phyloP scores from a whole-genome alignment of 805 yeast genomes.

The Trichomonascus vanleenenianus region DNA sequence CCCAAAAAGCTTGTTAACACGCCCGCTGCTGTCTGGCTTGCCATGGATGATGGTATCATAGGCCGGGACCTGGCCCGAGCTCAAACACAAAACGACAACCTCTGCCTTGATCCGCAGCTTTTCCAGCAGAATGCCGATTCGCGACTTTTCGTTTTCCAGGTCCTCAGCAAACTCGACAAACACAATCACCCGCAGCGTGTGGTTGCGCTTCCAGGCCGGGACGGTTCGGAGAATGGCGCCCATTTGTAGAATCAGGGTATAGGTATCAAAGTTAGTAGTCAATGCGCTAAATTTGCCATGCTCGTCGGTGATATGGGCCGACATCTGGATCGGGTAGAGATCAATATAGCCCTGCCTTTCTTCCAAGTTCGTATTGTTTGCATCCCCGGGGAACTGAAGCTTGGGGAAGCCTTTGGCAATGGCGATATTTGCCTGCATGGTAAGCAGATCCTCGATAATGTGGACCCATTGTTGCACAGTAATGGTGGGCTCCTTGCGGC shows the following conservation, averaged over 20 bases:
- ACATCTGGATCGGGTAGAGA: slow-evolving; percentile 94
- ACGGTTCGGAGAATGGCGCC: slow-evolving; percentile 93
- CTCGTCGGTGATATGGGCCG: slow-evolving; percentile 63
- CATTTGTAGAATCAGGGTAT: slow-evolving; percentile 83
- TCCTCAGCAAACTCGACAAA: slow-evolving; percentile 78
- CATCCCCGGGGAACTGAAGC: slow-evolving; percentile 49
- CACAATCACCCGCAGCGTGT: slow-evolving; percentile 69
- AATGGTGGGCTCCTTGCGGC: slow-evolving; percentile 63
- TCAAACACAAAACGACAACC: slow-evolving; percentile 64
- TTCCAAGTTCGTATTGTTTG: slow-evolving; percentile 20
- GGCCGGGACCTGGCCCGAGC: slow-evolving; percentile 43
- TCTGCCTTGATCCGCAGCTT: slow-evolving; percentile 81
- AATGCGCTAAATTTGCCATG: slow-evolving; percentile 46
- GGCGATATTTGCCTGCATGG: slow-evolving; percentile 87
- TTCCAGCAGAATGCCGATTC: slow-evolving; percentile 57
- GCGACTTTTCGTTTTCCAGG: slow-evolving; percentile 54
- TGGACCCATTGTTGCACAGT: slow-evolving; percentile 83
- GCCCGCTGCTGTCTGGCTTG: slow-evolving; percentile 34
- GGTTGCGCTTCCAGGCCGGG: slow-evolving; percentile 81
- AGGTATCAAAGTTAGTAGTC: slow-evolving; percentile 92
- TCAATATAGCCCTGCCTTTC: slow-evolving; percentile 55
- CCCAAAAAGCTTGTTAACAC: slow-evolving; percentile 43
- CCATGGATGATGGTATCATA: slow-evolving; percentile 80
- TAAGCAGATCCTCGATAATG: slow-evolving; percentile 78
- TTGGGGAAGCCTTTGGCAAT: slow-evolving; percentile 81